Base-by-base conservation (phyloP, 1,284 basidiomycete genomes). In the Ceratobasidium sp. region DNA sequence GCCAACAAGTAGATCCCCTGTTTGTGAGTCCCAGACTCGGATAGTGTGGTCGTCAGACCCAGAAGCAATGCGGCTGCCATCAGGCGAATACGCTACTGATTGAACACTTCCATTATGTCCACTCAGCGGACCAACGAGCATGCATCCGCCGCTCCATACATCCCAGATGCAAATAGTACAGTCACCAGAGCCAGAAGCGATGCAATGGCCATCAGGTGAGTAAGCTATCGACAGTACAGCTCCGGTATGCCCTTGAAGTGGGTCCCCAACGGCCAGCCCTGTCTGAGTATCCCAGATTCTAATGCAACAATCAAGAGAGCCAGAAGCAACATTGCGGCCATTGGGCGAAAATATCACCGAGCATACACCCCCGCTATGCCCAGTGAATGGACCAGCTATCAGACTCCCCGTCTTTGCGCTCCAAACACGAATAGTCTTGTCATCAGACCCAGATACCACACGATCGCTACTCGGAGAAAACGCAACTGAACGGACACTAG, bases 321-420 rank as follows among this genome's bases (percentile, higher is more conserved):
- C 47, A n/a, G 65, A 53, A 4, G 20, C 49, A 33, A 67, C 17
- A 17, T 20, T 17, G 31, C 26, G 17, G 28, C 65, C 47, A 53
- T 67, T 47, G 31, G 65, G 65, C 10, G 65, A 67, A 23, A 67
- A 67, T 53, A 31, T 31, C 6, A 67, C 47, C 13, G 65, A 67
- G 1, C 20, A 11, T 17, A 67, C 23, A 1, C 1, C 6, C 4
- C 5, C 23, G 4, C 45, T 51, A 35, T 67, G 65, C 11, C 47
- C 65, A 45, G 35, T 53, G 26, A 53, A 53, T 7, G 10, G 47
- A 8, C 47, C 20, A 33, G 11, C 49, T 5, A 67, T 3, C 6
- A 35, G 1, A 1, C 7, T 15, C 1, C 49, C 28, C 13, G 31
- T 37, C 4, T 51, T 20, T 53, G 47, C 47, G 26, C 53, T 31